Percentiles rank a stretch among this genome's conserved stretches.
Evolutionary conservation across 1,284 basidiomycete species (phyloP).

Genomic region (Papiliotrema terrestris): DNA sequence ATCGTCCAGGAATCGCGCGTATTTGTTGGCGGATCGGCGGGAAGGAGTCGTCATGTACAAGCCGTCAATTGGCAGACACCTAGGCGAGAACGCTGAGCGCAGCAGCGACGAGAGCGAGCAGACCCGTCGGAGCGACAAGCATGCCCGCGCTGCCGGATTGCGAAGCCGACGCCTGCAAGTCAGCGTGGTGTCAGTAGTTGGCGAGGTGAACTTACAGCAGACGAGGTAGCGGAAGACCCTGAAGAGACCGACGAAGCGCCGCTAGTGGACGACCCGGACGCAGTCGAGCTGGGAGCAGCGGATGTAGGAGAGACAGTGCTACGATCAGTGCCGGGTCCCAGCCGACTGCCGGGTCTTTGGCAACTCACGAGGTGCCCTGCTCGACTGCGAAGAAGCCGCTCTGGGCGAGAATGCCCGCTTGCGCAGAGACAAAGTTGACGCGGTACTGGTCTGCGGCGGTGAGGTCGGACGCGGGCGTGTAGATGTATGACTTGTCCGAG

Average conservation of each 20-base stretch:
- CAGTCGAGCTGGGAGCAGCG: background rate
- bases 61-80: background rate
- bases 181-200: background rate
- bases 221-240: background rate
- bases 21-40: too few relatives aligned
- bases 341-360: background rate
- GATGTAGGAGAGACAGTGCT: background rate
- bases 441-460: slow-evolving; percentile 25
- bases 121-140: slow-evolving; percentile 7
- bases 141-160: slow-evolving; percentile 7
- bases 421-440: slow-evolving; percentile 26
- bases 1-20: too few relatives aligned
- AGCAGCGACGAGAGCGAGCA: slow-evolving; percentile 12
- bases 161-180: slow-evolving; percentile 7
- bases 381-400: slow-evolving; percentile 34
- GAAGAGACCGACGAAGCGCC: slow-evolving; percentile 2
- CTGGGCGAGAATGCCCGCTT: slow-evolving; percentile 40
- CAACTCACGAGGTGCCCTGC: slow-evolving; percentile 10
- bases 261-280: background rate
- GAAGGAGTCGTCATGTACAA: too few relatives aligned
- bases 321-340: background rate
- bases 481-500: slow-evolving; percentile 31
- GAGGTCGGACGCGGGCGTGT: slow-evolving; percentile 24
- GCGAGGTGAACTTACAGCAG: background rate
- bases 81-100: slow-evolving; percentile 16